Conservation (phyloP, 805 yeast genomes). For the Henningerozyma blattae region DNA sequence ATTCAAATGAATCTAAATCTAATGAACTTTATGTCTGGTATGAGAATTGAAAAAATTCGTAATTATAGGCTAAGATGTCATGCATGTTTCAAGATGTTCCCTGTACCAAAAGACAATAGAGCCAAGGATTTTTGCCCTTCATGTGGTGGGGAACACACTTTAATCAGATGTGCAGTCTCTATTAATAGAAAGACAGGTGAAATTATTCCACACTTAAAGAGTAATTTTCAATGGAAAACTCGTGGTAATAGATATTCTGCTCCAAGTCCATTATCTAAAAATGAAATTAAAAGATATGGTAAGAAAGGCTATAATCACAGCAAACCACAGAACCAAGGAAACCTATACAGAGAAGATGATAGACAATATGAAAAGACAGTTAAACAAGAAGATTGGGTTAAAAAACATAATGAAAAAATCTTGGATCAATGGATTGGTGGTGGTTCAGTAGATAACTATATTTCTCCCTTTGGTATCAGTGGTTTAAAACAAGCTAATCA, state of each 20-base stretch:
- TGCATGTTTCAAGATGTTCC: constrained; percentile 81
- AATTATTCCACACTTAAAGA: constrained; percentile 77
- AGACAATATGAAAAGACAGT: constrained; percentile 83
- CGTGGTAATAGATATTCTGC: constrained; percentile 75
- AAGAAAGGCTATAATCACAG: constrained; percentile 71
- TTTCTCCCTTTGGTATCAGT: constrained; percentile 73
- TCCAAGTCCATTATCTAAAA: constrained; percentile 80
- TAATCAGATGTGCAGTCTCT: constrained; percentile 82
- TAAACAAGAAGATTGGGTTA: constrained; percentile 79
- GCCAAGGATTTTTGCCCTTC: constrained; percentile 85
- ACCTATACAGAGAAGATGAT: constrained; percentile 79
- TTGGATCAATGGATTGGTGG: constrained; percentile 88
- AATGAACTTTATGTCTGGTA: constrained; percentile 75
- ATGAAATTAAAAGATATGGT: constrained; percentile 58
- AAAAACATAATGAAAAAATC: constrained; percentile 74
- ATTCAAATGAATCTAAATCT: constrained; percentile 81
- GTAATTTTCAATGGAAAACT: constrained; percentile 86
- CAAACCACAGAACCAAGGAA: constrained; percentile 41
- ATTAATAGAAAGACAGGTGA: constrained; percentile 70
- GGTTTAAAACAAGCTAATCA: constrained; percentile 47
- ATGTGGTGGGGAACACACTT: constrained; percentile 83
- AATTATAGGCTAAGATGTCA: constrained; percentile 95
- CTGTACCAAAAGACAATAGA: constrained; percentile 63
- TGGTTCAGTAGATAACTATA: constrained; percentile 62
- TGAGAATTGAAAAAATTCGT: constrained; percentile 72